Evolutionary conservation across 768 basidiomycete genomes (phyloP), one percentile per base, ranked within the genome.

Genomic region (Xanthoconium purpureum): DNA sequence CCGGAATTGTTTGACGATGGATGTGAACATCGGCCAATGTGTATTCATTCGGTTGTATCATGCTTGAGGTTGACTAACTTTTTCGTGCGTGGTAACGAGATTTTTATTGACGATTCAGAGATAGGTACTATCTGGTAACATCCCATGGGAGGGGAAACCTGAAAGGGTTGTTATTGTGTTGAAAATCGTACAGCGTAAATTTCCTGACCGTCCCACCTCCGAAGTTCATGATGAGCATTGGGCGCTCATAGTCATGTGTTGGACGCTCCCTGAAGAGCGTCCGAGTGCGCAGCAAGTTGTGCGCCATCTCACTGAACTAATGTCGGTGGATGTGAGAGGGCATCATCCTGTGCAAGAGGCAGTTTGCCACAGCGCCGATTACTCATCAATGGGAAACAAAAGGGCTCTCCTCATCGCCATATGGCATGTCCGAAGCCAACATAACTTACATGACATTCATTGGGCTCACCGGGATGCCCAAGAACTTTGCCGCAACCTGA

Each of bases 1-100:
- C 65, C 77, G 1, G 61, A 72, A 24, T 59, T 79, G 1, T 39
- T 68, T 48, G 7, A 58, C 52, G 53, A 57, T 29, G 36, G 30
- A 38, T 46, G 45, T 30, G 35, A 61, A 57, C 56, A 56, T 60
- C 61, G 44, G 45, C 55, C 30, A 39, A 63, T 35, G 49, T 68
- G 46, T 51, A 61, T 54, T 55, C 50, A 18, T 47, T 59, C 14
- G 46, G 66, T 20, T 71, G 68, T 50, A 61, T 73, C 37, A 68
- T 68, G 56, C 58, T 55, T 29, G 52, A 58, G 67, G 38, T 57
- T 8, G 20, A 56, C 15, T 8, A 1, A 30, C 24, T 12, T 35
- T 47, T 35, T 24, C 30, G 18, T 5, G 24, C 48, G 15, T 28
- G 15, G 32, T 14, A 20, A 14, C 4, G 8, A 8, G 39, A 14